These are phyloP conservation scores for Termitomyces sp. DNA, from an alignment of 768 basidiomycete genomes.

Conservation along the genomic window DNA sequence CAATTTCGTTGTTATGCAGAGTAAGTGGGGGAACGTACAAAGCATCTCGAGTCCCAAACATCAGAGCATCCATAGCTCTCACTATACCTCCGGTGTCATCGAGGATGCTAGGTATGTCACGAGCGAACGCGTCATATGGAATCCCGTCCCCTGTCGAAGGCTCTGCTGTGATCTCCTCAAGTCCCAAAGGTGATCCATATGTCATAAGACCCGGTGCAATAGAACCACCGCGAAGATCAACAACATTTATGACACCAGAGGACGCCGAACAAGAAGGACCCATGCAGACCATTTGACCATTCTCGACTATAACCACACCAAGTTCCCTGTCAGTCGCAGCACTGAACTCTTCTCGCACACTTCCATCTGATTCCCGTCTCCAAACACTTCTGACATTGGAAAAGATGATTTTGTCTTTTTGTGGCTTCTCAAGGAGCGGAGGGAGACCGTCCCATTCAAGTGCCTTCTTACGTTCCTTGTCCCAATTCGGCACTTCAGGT, in stretches of 20 bases:
- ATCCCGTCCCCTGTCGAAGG: slow-evolving; percentile 60
- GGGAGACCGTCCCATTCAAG: slow-evolving; percentile 67
- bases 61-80: slow-evolving; percentile 63
- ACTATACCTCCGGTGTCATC: slow-evolving; percentile 49
- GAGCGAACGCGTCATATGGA: slow-evolving; percentile 49
- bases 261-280: slow-evolving; percentile 28
- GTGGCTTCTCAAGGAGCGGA: slow-evolving; percentile 40
- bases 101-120: slow-evolving; percentile 35
- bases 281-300: slow-evolving; percentile 50
- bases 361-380: slow-evolving; percentile 24
- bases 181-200: slow-evolving; percentile 64
- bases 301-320: slow-evolving; percentile 34
- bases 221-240: slow-evolving; percentile 68
- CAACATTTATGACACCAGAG: slow-evolving; percentile 17
- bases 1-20: not conserved
- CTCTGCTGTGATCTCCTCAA: slow-evolving; percentile 72
- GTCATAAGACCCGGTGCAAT: slow-evolving; percentile 63
- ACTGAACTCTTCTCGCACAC: slow-evolving; percentile 24
- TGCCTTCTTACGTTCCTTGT: slow-evolving; percentile 53
- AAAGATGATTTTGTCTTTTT: slow-evolving; percentile 43
- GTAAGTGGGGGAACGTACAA: slow-evolving; percentile 45
- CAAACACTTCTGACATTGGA: slow-evolving; percentile 59
- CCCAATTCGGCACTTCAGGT: slow-evolving; percentile 58
- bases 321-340: slow-evolving; percentile 17
- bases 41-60: slow-evolving; percentile 68